Percentiles rank a stretch among this genome's conserved stretches.
Conservation (phyloP, 1,139 yeast species). For the Kodamaea derodonti region DNA sequence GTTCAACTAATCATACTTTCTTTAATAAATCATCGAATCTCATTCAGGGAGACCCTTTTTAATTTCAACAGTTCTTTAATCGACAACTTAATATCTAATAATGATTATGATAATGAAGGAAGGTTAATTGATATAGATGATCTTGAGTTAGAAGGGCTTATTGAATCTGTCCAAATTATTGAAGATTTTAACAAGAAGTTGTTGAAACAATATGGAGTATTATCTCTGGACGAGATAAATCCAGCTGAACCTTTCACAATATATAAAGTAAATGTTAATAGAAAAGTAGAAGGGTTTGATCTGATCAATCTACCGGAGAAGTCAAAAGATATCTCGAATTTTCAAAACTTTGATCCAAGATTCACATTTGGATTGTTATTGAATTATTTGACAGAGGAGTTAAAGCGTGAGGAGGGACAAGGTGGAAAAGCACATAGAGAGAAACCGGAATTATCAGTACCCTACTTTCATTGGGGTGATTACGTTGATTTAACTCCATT, state of each 20-base stretch:
- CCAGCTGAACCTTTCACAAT: not conserved
- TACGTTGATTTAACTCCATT: constrained; percentile 27
- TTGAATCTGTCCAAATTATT: not conserved
- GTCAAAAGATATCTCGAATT: constrained; percentile 6
- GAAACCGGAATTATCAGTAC: constrained; percentile 16
- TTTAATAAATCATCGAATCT: constrained; percentile 5
- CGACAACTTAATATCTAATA: not conserved
- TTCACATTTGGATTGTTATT: constrained; percentile 27
- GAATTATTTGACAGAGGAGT: constrained; percentile 14
- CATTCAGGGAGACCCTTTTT: constrained; percentile 1
- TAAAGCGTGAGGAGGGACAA: not conserved
- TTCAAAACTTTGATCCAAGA: constrained; percentile 30
- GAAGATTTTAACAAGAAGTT: not conserved
- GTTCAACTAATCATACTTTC: constrained; percentile 10
- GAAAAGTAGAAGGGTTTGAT: not conserved
- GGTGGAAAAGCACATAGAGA: not conserved
- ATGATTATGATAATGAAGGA: not conserved
- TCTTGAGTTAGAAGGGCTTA: not conserved
- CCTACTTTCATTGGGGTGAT: constrained; percentile 38
- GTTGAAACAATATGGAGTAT: not conserved
- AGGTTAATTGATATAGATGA: not conserved
- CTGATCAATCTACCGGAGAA: not conserved
- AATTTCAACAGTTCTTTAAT: constrained; percentile 4
- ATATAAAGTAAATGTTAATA: not conserved
- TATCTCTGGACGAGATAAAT: too few relatives aligned